A percentile compares a stretch with the other conserved stretches of the same genome.
Conservation (phyloP, 164 flowering plant genomes). For the Aristolochia fimbriata region DNA sequence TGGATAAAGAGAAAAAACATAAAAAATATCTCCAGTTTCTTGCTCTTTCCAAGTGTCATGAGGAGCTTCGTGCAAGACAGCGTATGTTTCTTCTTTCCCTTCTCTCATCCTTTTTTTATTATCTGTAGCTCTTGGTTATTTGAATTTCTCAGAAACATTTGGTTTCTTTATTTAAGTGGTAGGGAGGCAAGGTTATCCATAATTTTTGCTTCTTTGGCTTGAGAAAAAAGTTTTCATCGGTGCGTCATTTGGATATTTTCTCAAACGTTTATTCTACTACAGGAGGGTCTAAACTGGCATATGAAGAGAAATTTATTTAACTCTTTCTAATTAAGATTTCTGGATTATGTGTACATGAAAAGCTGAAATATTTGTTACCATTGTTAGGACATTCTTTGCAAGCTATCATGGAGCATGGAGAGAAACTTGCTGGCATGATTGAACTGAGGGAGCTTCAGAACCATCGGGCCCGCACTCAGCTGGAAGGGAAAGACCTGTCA, state of each 20-base stretch:
- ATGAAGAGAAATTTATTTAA: too few relatives aligned
- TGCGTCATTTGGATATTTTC: too few relatives aligned
- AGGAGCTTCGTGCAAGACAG: slow-evolving; percentile 69
- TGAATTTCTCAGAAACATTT: too few relatives aligned
- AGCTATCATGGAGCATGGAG: slow-evolving; percentile 92
- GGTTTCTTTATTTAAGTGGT: too few relatives aligned
- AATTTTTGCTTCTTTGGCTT: too few relatives aligned
- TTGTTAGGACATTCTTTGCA: slow-evolving; percentile 70
- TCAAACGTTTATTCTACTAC: too few relatives aligned
- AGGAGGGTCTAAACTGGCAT: too few relatives aligned
- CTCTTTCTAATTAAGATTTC: too few relatives aligned
- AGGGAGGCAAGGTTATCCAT: too few relatives aligned
- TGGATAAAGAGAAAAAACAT: slow-evolving; percentile 91
- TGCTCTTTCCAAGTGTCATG: slow-evolving; percentile 92
- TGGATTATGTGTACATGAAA: too few relatives aligned
- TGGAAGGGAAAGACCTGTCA: slow-evolving; percentile 16
- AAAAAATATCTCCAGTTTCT: slow-evolving; percentile 81
- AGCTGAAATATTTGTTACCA: neutral
- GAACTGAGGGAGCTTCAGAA: slow-evolving; percentile 79
- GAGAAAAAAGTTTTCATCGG: too few relatives aligned
- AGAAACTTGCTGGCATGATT: slow-evolving; percentile 83
- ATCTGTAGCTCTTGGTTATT: too few relatives aligned
- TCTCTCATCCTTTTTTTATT: neutral
- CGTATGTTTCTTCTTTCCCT: slow-evolving; percentile 32
- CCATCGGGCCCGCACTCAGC: slow-evolving; percentile 33